Evolutionary conservation across 768 basidiomycete species (phyloP).

Genomic region (Nevesoporus exiguus): DNA sequence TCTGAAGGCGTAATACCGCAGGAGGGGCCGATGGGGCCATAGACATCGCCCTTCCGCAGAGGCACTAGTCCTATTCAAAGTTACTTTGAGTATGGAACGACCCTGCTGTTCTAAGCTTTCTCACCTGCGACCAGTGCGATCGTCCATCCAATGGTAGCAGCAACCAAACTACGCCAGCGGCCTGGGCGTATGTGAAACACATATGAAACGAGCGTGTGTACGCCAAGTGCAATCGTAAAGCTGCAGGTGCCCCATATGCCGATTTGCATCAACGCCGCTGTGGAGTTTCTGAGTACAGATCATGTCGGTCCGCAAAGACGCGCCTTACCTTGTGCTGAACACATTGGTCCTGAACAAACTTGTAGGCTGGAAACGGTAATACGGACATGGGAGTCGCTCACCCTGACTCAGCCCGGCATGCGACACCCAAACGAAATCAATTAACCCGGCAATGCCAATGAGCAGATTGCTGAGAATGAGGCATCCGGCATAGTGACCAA

Average conservation of each 20-base stretch:
- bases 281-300: not conserved
- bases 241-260: slow-evolving; percentile 59
- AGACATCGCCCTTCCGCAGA: slow-evolving; percentile 39
- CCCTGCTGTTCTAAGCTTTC: slow-evolving; percentile 13
- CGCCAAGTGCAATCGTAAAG: slow-evolving; percentile 60
- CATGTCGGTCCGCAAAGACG: not conserved
- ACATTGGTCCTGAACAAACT: slow-evolving; percentile 40
- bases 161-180: slow-evolving; percentile 40
- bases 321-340: slow-evolving; percentile 56
- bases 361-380: not conserved
- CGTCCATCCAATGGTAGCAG: slow-evolving; percentile 53
- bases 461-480: slow-evolving; percentile 58
- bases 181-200: slow-evolving; percentile 55
- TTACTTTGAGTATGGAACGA: not conserved
- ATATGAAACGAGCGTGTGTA: slow-evolving; percentile 68
- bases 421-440: slow-evolving; percentile 50
- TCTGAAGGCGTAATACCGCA: slow-evolving; percentile 48
- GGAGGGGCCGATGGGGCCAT: slow-evolving; percentile 48
- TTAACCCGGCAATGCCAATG: slow-evolving; percentile 49
- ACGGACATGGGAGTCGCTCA: slow-evolving; percentile 19
- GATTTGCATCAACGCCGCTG: slow-evolving; percentile 58
- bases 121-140: slow-evolving; percentile 48
- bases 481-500: slow-evolving; percentile 66
- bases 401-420: slow-evolving; percentile 47
- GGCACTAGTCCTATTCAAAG: slow-evolving; percentile 36